Base-by-base conservation (phyloP, 768 basidiomycete species). In the Xerocomellus chrysenteron region DNA sequence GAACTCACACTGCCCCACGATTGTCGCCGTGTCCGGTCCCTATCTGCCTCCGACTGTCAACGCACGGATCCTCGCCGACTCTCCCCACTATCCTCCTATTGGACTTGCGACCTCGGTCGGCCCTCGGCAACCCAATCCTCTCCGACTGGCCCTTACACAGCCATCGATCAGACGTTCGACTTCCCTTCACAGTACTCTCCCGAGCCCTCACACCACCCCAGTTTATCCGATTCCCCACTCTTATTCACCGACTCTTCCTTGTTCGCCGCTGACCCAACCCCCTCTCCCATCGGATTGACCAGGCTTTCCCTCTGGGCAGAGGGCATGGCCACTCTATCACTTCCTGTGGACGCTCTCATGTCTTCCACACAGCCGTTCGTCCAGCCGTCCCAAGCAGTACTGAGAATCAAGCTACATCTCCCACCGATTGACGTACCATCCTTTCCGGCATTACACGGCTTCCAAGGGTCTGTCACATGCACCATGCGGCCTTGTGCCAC, bases 261-360 rank as follows among this genome's bases (percentile, higher is more conserved):
- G 13, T 67, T 70, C 57, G 49, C 70, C 55, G 52, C 60, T 55
- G 56, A 74, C 39, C 54, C 73, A 68, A 67, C 63, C 65, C 76
- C 68, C 69, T 71, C 58, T 57, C 69, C 68, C 28, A 55, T 64
- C 52, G 77, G 74, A 40, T 55, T 78, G 44, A 70, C 71, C 14
- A 46, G 40, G 45, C 68, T 89, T 54, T 79, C 76, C 40, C 75
- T 90, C 17, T 79, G 78, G 65, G 83, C 88, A 24, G 85, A 87
- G 61, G 86, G 87, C 56, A 87, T 89, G 84, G 72, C 78, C n/a
- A 78, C 84, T 17, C 78, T 84, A 52, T 73, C 76, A 32, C 75
- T 88, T 68, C 81, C 84, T 57, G 74, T 87, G 54, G 86, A 86
- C 67, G 74, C 78, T 21, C 70, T 86, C 45, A 59, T 74, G 45